Conservation (phyloP, 345 rosid genomes). For the Citrus maxima region DNA sequence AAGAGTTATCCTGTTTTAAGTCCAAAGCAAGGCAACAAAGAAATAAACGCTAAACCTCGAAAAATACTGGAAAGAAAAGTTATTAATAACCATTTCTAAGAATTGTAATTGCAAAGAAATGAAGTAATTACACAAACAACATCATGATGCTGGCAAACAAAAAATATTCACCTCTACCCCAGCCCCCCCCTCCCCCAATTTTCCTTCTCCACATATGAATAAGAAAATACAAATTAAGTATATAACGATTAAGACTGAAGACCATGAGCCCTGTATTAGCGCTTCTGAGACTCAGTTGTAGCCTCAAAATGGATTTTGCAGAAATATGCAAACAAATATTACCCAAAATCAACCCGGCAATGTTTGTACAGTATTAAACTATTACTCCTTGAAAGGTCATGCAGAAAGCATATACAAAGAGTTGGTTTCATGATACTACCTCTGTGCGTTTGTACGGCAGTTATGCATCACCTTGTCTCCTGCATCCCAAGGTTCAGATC, state of each 20-base stretch:
- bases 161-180: not conserved
- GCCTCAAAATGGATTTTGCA: not conserved
- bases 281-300: not conserved
- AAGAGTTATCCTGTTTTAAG: not conserved
- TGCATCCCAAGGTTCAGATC: slow-evolving; percentile 7
- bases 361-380: not conserved
- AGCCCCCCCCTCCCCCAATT: not conserved
- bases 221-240: not conserved
- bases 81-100: not conserved
- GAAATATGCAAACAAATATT: not conserved
- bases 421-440: not conserved
- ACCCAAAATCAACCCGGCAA: not conserved
- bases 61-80: not conserved
- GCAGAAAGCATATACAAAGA: not conserved
- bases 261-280: not conserved
- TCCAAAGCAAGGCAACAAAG: not conserved
- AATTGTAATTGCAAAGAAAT: not conserved
- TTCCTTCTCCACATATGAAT: not conserved
- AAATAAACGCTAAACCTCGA: too few relatives aligned
- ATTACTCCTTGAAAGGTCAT: not conserved
- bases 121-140: not conserved
- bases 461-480: slow-evolving; percentile 7
- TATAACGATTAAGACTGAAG: not conserved
- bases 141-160: not conserved
- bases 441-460: not conserved